A percentile compares a stretch with the other conserved stretches of the same genome.
These are phyloP conservation scores for Auriscalpium orientale DNA, from an alignment of 768 basidiomycete genomes.

Conservation along the genomic window DNA sequence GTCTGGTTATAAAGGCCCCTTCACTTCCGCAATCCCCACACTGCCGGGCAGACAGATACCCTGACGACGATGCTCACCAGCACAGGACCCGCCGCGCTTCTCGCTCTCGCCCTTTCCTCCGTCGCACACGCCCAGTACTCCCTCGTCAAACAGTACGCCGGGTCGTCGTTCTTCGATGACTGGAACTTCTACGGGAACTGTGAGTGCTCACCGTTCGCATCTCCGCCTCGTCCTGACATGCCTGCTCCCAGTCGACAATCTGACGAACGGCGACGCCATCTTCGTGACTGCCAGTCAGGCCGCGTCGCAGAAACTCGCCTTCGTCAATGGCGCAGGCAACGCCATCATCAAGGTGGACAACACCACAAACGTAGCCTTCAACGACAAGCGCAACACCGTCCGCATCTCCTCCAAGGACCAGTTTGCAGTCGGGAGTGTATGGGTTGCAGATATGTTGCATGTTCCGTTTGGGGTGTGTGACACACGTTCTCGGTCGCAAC, in stretches of 20 bases:
- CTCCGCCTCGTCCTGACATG: too few species aligned
- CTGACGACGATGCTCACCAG: neutral
- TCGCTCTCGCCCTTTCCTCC: neutral
- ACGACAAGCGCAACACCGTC: conserved; percentile 59
- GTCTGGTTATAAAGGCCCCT: neutral
- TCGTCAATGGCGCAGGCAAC: conserved; percentile 58
- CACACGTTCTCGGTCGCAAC: neutral
- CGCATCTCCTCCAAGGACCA: conserved; percentile 52
- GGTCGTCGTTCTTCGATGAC: conserved; percentile 8
- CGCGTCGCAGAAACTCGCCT: conserved; percentile 44
- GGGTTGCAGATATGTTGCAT: conserved; percentile 59
- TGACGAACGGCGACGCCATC: conserved; percentile 60
- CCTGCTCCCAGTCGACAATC: conserved; percentile 46
- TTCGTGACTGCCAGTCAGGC: conserved; percentile 39
- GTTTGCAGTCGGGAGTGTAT: conserved; percentile 53
- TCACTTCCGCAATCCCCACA: neutral
- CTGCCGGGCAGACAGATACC: neutral
- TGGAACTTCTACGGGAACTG: conserved; percentile 13
- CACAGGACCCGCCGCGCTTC: neutral
- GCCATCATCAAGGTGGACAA: conserved; percentile 78
- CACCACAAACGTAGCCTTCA: conserved; percentile 39
- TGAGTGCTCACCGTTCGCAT: neutral
- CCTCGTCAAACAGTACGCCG: conserved; percentile 11
- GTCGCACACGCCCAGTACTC: conserved; percentile 4
- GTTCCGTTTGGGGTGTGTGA: conserved; percentile 52